These are phyloP conservation scores for Kodamaea nitidulidarum DNA, from an alignment of 805 yeast genomes.

Conservation along the genomic window DNA sequence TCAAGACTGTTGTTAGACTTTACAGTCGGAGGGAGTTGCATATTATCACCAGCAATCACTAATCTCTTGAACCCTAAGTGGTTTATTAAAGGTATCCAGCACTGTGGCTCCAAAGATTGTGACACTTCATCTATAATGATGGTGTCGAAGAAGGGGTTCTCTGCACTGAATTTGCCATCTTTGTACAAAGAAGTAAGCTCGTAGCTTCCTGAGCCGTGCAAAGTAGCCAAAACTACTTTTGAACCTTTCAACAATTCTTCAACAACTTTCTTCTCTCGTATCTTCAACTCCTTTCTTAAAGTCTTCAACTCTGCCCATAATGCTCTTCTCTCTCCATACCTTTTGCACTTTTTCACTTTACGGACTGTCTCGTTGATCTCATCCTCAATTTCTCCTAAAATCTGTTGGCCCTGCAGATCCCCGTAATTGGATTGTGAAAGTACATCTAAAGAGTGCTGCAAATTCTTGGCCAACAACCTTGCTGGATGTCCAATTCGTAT, in stretches of 20 bases:
- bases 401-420: conserved; percentile 37
- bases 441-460: conserved; percentile 73
- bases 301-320: conserved; percentile 67
- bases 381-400: conserved; percentile 60
- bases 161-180: conserved; percentile 18
- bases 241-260: conserved; percentile 55
- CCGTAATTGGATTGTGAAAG: conserved; percentile 55
- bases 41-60: conserved; percentile 88
- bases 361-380: conserved; percentile 66
- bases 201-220: conserved; percentile 82
- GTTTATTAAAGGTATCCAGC: conserved; percentile 87
- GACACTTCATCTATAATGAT: conserved; percentile 93
- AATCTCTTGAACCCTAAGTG: conserved; percentile 56
- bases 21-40: conserved; percentile 88
- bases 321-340: conserved; percentile 59
- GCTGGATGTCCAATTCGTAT: conserved; percentile 94
- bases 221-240: conserved; percentile 72
- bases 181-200: conserved; percentile 56
- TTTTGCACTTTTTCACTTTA: conserved; percentile 56
- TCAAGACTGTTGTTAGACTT: conserved; percentile 41
- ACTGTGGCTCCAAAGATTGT: conserved; percentile 89
- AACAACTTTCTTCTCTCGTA: conserved; percentile 61
- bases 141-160: conserved; percentile 58
- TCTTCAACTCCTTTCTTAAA: conserved; percentile 64
- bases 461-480: conserved; percentile 57